Evolutionary conservation across 768 basidiomycete species (phyloP), one percentile per base, ranked within the genome.

Genomic region (Phlebiopsis gigantea): DNA sequence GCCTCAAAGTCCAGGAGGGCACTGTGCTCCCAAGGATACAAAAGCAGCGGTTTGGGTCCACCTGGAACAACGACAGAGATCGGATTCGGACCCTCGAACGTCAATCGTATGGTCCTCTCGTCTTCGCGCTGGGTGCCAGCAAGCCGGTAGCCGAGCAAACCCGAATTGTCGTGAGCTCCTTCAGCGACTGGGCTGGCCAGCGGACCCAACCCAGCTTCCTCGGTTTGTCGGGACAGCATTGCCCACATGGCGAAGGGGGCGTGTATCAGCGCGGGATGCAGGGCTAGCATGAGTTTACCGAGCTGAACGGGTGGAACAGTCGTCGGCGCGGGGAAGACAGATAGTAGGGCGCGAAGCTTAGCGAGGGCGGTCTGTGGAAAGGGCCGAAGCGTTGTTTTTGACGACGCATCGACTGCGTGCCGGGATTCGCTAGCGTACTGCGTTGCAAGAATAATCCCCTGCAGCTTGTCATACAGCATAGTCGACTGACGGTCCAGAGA

Each of bases 161-260:
- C 82, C 14, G 73, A 69, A 1, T 66, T 61, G n/a, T 77, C 77
- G 12, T 75, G 67, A 1, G 69, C 68, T n/a, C 75, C 73, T 14
- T 66, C 73, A 67, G 30, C 70, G 67, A 61, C 61, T 1, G 83
- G 81, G 58, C 74, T 77, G 0, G 79, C 80, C 0, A 87, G 72
- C 19, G 75, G 71, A 4, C 81, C 82, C 0, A 85, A 67, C 0
- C 80, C 83, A 14, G 72, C 73, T 51, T 84, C 80, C 56, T 80
- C 74, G 4, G 76, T 74, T 54, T 84, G 82, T 26, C 77, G 72
- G 52, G 78, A 77, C 17, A 87, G 77, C 58, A 83, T 71, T 1
- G 79, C 83, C 84, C 84, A 87, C 4, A 80, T 82, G 51, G 80
- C 78, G 63, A 82, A 79, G 1, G 82, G 75, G 6, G 83, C 80